These are phyloP conservation scores for Boletus bicolor DNA, from an alignment of 768 basidiomycete species.

Conservation along the genomic window DNA sequence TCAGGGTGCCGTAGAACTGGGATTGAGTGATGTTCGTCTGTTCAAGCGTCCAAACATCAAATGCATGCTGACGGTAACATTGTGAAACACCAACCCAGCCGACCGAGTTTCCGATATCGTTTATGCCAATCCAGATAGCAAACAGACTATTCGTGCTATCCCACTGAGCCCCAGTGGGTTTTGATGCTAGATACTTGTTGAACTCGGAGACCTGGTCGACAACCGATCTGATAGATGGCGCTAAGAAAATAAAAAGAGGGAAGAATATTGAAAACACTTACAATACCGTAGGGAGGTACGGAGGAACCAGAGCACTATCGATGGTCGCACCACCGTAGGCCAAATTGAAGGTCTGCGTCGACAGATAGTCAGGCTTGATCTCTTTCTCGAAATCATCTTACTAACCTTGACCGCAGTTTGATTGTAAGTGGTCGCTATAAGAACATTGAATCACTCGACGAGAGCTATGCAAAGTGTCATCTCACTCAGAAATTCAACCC, in stretches of 20 bases:
- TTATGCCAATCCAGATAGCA: slow-evolving; percentile 70
- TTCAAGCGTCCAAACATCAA: neutral
- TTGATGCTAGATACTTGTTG: slow-evolving; percentile 42
- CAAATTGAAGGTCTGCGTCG: slow-evolving; percentile 54
- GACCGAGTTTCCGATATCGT: slow-evolving; percentile 43
- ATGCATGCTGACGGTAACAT: neutral
- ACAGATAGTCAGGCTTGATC: neutral
- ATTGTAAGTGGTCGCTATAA: slow-evolving; percentile 50
- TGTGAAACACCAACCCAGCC: slow-evolving; percentile 17
- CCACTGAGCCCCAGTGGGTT: slow-evolving; percentile 55
- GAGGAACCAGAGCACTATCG: slow-evolving; percentile 52
- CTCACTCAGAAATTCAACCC: slow-evolving; percentile 54
- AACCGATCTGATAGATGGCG: slow-evolving; percentile 13
- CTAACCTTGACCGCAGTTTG: slow-evolving; percentile 49
- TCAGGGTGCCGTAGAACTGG: slow-evolving; percentile 25
- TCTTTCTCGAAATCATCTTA: neutral
- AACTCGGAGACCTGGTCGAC: slow-evolving; percentile 63
- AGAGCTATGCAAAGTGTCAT: neutral
- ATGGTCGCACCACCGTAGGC: slow-evolving; percentile 70
- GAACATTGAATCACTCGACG: slow-evolving; percentile 1
- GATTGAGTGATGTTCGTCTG: slow-evolving; percentile 24
- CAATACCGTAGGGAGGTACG: slow-evolving; percentile 49
- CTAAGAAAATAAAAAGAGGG: neutral
- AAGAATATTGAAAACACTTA: slow-evolving; percentile 35
- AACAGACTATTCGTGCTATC: slow-evolving; percentile 55